A percentile compares a stretch with the other conserved stretches of the same genome.
phyloP scores from a whole-genome alignment of 1,284 basidiomycete species.

The Moesziomyces globuligerus region DNA sequence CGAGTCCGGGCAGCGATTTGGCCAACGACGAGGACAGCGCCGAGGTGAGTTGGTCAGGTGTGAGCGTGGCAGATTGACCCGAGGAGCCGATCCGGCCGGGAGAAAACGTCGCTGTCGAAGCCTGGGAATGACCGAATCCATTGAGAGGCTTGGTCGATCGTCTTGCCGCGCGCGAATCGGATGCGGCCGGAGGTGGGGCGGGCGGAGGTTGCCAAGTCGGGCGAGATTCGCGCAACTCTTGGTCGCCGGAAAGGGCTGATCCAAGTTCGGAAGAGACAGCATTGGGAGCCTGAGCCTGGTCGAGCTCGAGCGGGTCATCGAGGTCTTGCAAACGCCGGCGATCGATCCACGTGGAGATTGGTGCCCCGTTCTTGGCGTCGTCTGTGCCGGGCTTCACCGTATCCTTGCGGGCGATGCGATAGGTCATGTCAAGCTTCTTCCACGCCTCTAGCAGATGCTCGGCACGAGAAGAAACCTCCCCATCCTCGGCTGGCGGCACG shows the following conservation, averaged over 20 bases:
- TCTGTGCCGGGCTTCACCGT: conserved; percentile 69
- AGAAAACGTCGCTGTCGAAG: conserved; percentile 26
- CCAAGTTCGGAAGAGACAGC: conserved; percentile 50
- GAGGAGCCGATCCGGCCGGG: conserved; percentile 20
- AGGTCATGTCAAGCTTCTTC: conserved; percentile 79
- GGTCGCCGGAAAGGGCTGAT: conserved; percentile 24
- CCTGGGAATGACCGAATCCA: conserved; percentile 13
- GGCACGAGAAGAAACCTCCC: conserved; percentile 44
- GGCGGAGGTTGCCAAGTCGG: conserved; percentile 39
- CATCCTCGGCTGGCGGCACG: conserved; percentile 29
- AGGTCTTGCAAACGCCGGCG: conserved; percentile 40
- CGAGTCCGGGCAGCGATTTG: conserved; percentile 34
- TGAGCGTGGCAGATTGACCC: conserved; percentile 34
- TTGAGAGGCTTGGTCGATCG: conserved; percentile 17
- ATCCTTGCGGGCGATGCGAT: conserved; percentile 75
- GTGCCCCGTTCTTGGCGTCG: conserved; percentile 20
- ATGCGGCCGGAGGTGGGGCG: conserved; percentile 10
- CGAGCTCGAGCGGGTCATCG: conserved; percentile 42
- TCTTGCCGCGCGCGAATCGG: conserved; percentile 2
- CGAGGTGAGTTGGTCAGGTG: conserved; percentile 32
- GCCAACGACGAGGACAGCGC: conserved; percentile 33
- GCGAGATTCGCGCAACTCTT: conserved; percentile 25
- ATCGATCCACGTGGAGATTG: conserved; percentile 30
- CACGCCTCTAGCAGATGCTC: conserved; percentile 77
- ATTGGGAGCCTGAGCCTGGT: conserved; percentile 53